phyloP scores from a whole-genome alignment of 2,329 filamentous ascomycete genomes.

The Blumeria hordei region DNA sequence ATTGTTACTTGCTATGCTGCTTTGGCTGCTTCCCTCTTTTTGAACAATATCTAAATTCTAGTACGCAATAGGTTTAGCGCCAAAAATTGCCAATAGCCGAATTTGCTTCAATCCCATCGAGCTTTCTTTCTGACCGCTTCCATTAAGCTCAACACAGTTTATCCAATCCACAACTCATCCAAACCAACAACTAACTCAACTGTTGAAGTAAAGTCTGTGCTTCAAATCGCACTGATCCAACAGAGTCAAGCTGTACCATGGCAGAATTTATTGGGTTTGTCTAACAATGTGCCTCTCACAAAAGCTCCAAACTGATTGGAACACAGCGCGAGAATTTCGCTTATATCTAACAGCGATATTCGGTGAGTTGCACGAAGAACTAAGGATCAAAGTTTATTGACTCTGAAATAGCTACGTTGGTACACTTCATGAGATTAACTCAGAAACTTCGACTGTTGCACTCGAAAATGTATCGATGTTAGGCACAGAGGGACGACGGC shows the following conservation, averaged over 20 bases:
- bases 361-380: constrained; percentile 32
- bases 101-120: no score
- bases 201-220: no score
- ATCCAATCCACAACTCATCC: no score
- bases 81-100: no score
- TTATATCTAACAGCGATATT: constrained; percentile 95
- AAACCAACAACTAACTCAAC: no score
- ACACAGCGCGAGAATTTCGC: constrained; percentile 64
- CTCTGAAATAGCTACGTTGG: constrained; percentile 55
- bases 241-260: constrained; percentile 17
- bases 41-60: background rate
- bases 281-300: background rate
- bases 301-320: no score
- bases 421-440: constrained; percentile 92
- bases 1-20: no score
- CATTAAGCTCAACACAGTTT: no score
- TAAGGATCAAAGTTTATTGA: constrained; percentile 4
- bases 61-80: no score
- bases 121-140: no score
- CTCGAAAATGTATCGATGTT: constrained; percentile 89
- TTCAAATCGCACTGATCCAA: no score
- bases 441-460: constrained; percentile 85
- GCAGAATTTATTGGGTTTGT: constrained; percentile 36
- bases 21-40: no score
- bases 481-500: constrained; percentile 77